Percentiles rank a stretch among this genome's conserved stretches.
These are phyloP conservation scores for Nakataea oryzae DNA, from an alignment of 2,329 filamentous ascomycete genomes.

Conservation along the genomic window DNA sequence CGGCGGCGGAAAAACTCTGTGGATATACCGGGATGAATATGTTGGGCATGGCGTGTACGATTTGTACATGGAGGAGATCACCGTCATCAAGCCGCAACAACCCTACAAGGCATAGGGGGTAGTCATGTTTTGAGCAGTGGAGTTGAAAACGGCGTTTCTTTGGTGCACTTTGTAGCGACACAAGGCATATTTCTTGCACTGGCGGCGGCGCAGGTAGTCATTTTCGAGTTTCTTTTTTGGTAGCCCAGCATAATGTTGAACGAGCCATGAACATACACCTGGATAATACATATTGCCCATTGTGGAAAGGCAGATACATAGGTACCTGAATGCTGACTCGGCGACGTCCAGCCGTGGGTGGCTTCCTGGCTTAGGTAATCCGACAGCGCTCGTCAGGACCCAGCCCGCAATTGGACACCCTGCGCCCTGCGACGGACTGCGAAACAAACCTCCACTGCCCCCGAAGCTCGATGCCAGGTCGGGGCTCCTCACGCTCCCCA, in stretches of 20 bases:
- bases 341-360: too few species aligned
- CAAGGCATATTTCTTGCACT: background rate
- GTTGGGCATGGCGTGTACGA: conserved; percentile 2
- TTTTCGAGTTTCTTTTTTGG: background rate
- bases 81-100: background rate
- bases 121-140: background rate
- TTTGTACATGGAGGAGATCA: conserved; percentile 2
- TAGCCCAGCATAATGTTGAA: background rate
- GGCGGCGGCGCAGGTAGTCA: background rate
- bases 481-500: conserved; percentile 5
- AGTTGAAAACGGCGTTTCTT: background rate
- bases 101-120: background rate
- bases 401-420: background rate
- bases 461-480: background rate
- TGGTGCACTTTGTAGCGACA: background rate
- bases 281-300: background rate
- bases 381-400: background rate
- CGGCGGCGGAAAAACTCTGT: background rate
- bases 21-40: conserved; percentile 2
- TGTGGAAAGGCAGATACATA: background rate
- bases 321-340: background rate
- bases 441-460: background rate
- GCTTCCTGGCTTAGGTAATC: background rate
- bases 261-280: background rate
- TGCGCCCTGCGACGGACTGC: background rate